These are phyloP conservation scores for Nosema muscidifuracis DNA, from an alignment of 371 early-diverging fungal genomes.

Conservation along the genomic window DNA sequence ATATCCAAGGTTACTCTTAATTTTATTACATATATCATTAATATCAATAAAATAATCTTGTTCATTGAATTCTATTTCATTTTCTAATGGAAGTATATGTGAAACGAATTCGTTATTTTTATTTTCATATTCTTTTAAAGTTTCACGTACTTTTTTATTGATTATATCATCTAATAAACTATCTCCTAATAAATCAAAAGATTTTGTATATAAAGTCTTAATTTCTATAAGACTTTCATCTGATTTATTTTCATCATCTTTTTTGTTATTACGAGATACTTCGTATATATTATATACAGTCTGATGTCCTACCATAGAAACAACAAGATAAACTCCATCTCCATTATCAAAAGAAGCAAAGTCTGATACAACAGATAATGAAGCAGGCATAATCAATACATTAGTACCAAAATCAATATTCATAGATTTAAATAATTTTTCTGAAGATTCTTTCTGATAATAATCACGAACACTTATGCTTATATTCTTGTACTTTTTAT, in stretches of 20 bases:
- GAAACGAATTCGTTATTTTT: background rate
- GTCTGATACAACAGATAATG: background rate
- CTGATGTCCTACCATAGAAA: background rate
- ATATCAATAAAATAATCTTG: background rate
- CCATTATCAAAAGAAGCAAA: background rate
- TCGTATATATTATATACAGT: slow-evolving; percentile 2
- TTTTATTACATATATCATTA: background rate
- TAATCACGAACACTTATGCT: background rate
- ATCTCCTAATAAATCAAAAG: background rate
- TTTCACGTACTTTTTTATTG: background rate
- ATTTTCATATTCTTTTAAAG: background rate
- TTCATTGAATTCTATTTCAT: background rate
- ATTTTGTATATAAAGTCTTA: background rate
- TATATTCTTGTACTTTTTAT: background rate
- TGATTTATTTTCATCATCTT: no score
- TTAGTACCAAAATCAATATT: background rate
- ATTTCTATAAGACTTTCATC: no score
- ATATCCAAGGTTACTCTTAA: background rate
- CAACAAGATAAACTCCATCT: background rate
- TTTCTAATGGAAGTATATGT: background rate
- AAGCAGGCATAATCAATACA: background rate
- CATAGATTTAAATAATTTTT: background rate
- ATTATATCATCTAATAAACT: background rate
- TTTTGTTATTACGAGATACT: background rate
- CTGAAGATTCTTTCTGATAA: background rate